These are phyloP conservation scores for Bombardia bombarda DNA, from an alignment of 495 filamentous ascomycete species.

Conservation along the genomic window DNA sequence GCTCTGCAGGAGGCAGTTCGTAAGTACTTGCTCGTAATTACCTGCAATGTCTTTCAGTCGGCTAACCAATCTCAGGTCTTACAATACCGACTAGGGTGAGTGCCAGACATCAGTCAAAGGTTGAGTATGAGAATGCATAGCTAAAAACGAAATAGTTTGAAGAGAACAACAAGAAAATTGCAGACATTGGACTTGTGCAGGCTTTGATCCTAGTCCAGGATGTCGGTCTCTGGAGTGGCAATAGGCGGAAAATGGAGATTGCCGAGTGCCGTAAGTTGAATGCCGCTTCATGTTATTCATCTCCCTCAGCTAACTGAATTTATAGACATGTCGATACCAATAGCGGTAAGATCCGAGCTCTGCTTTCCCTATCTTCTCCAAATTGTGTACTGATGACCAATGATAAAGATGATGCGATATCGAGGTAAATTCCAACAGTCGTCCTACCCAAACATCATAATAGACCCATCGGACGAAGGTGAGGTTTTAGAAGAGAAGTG, in stretches of 20 bases:
- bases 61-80: conserved; percentile 11
- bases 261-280: conserved; percentile 43
- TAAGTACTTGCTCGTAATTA: conserved; percentile 5
- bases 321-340: conserved; percentile 20
- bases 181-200: conserved; percentile 48
- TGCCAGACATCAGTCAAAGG: too few species aligned
- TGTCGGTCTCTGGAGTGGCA: conserved; percentile 59
- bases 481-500: conserved; percentile 48
- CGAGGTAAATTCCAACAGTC: conserved; percentile 36
- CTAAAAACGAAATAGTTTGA: conserved; percentile 34
- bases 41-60: background rate
- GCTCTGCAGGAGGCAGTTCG: conserved; percentile 55
- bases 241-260: conserved; percentile 60
- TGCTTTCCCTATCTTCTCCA: background rate
- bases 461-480: conserved; percentile 37
- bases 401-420: conserved; percentile 41
- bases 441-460: conserved; percentile 36
- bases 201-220: conserved; percentile 47
- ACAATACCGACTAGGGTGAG: conserved; percentile 35
- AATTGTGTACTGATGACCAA: conserved; percentile 2
- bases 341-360: conserved; percentile 10
- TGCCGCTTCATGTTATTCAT: background rate
- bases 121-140: too few species aligned
- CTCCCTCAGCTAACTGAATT: background rate
- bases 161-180: conserved; percentile 47